These are phyloP conservation scores for Brassica carinata DNA, from an alignment of 345 rosid species.

Conservation along the genomic window DNA sequence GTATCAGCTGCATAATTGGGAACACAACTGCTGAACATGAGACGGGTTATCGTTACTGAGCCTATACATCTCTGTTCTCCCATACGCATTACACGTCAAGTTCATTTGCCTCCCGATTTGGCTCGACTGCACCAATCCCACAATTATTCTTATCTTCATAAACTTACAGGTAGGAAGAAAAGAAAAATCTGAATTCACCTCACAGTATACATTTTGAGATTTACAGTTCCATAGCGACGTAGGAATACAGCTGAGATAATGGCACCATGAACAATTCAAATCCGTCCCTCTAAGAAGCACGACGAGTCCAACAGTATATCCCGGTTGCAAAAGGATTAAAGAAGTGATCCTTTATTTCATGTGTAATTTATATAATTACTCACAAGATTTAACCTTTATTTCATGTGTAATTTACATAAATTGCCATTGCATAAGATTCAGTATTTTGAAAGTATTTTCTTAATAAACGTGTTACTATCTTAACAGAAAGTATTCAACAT, in stretches of 20 bases:
- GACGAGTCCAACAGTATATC: slow-evolving; percentile 64
- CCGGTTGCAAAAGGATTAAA: slow-evolving; percentile 48
- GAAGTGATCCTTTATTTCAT: slow-evolving; percentile 46
- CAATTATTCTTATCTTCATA: slow-evolving; percentile 4
- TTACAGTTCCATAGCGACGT: slow-evolving; percentile 85
- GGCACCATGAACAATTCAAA: slow-evolving; percentile 92
- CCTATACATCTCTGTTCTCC: slow-evolving; percentile 48
- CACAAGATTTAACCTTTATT: no score
- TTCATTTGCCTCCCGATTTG: slow-evolving; percentile 52
- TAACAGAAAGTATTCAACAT: neutral
- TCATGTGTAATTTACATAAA: no score
- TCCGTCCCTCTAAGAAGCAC: slow-evolving; percentile 65
- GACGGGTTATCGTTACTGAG: slow-evolving; percentile 29
- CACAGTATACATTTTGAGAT: slow-evolving; percentile 49
- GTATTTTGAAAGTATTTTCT: neutral
- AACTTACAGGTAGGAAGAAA: neutral
- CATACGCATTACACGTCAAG: slow-evolving; percentile 62
- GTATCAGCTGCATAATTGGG: slow-evolving; percentile 60
- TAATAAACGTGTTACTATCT: neutral
- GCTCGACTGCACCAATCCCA: slow-evolving; percentile 53
- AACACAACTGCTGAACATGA: slow-evolving; percentile 53
- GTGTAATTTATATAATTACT: no score
- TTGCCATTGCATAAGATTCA: neutral
- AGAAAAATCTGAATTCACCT: slow-evolving; percentile 33
- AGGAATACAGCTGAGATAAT: slow-evolving; percentile 80